These are phyloP conservation scores for Xerocomellus chrysenteron DNA, from an alignment of 768 basidiomycete genomes.

Conservation along the genomic window DNA sequence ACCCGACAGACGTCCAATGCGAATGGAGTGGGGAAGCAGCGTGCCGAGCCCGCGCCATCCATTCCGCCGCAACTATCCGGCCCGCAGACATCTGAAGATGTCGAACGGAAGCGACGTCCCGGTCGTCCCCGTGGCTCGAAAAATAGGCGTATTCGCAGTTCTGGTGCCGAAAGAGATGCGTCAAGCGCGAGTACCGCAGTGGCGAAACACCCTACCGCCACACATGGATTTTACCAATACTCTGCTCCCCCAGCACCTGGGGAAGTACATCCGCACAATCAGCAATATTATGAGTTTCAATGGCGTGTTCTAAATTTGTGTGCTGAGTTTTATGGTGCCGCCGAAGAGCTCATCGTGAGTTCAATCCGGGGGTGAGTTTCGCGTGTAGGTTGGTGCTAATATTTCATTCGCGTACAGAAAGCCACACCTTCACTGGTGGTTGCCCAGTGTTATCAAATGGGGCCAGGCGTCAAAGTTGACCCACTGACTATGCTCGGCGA, in stretches of 20 bases:
- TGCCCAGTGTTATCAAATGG: slow-evolving; percentile 79
- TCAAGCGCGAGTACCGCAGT: slow-evolving; percentile 12
- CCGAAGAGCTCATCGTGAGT: slow-evolving; percentile 80
- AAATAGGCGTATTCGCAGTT: slow-evolving; percentile 54
- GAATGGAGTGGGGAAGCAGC: slow-evolving; percentile 19
- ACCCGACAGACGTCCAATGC: slow-evolving; percentile 15
- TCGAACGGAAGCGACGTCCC: slow-evolving; percentile 64
- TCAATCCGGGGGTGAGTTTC: slow-evolving; percentile 7
- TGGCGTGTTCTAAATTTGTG: slow-evolving; percentile 82
- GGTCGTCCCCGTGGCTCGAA: slow-evolving; percentile 81
- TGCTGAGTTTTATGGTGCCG: slow-evolving; percentile 83
- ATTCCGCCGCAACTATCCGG: slow-evolving; percentile 23
- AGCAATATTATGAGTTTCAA: slow-evolving; percentile 83
- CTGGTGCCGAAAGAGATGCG: slow-evolving; percentile 28
- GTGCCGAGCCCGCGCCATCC: slow-evolving; percentile 27
- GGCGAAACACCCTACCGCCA: slow-evolving; percentile 32
- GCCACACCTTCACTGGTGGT: slow-evolving; percentile 67
- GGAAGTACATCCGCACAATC: slow-evolving; percentile 61
- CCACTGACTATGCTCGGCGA: slow-evolving; percentile 72
- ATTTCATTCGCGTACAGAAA: slow-evolving; percentile 35
- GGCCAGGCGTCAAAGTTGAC: slow-evolving; percentile 66
- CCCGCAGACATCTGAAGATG: slow-evolving; percentile 30
- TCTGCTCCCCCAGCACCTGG: slow-evolving; percentile 42
- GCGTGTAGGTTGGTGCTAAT: slow-evolving; percentile 9
- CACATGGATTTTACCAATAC: slow-evolving; percentile 46